Base-by-base conservation (phyloP, 805 yeast genomes). In the Ogataea wickerhamii region DNA sequence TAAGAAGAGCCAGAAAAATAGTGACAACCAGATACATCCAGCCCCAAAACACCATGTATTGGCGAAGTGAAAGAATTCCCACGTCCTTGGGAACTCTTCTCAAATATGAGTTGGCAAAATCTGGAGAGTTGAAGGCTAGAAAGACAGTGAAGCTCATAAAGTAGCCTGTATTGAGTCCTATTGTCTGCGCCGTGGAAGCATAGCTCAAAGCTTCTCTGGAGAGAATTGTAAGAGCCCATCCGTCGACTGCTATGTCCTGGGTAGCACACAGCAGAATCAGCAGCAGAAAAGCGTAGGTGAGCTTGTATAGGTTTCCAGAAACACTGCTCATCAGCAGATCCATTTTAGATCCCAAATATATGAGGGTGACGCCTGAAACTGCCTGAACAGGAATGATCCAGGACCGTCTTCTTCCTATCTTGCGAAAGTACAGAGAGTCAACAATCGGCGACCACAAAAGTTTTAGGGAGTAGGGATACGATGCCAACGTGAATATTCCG, bases 211-310 rank as follows among this genome's bases (percentile, higher is more conserved):
- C 82, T 19, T 76, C 76, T 18, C 80, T 79, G 13, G 89, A 78
- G 36, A 93, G 68, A 27, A 91, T 78, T 1, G 96, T 93, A 54
- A 93, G 66, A 0, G 98, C 97, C 98, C 98, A 93, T 8, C 98
- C 98, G 64, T 93, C 98, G 17, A 93, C 98, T 0, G 98, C 98
- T 39, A 93, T 93, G 58, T 93, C 98, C 61, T 93, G 98, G 0
- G 98, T 91, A 1, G 98, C 97, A 65, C 97, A 89, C 43, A 89
- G 70, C 41, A 91, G 76, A 22, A 93, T 93, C 42, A 93, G 66
- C 17, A 78, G 47, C 52, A 89, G 85, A 62, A 93, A 93, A 40
- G 78, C 71, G 34, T 68, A 49, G 0, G 98, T 87, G 44, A 93
- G 74, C 3, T 63, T 56, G 11, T 64, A 53, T 41, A 87, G 64